Evolutionary conservation across 73 alveolate genomes (phyloP).

Genomic region (Uronychia setigera): DNA sequence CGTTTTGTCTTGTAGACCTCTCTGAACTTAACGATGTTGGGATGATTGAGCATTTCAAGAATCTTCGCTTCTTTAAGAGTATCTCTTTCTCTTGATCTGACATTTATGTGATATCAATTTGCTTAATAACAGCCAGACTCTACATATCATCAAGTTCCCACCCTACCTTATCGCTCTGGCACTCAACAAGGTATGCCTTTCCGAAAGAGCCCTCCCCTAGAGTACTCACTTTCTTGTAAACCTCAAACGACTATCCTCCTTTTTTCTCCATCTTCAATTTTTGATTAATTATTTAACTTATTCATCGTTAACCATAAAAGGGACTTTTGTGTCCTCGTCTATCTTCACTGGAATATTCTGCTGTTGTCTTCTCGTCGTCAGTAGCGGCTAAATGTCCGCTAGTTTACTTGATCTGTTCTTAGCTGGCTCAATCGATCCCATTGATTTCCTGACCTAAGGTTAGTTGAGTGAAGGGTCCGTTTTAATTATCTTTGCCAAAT

Average conservation of each 20-base stretch:
- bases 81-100: slow-evolving; percentile 87
- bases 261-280: neutral
- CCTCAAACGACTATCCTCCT: slow-evolving; percentile 46
- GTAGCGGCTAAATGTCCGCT: neutral
- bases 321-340: neutral
- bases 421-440: neutral
- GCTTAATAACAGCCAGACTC: slow-evolving; percentile 85
- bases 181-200: slow-evolving; percentile 85
- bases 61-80: slow-evolving; percentile 94
- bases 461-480: neutral
- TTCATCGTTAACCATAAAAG: neutral
- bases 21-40: slow-evolving; percentile 80
- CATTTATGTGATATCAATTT: slow-evolving; percentile 89
- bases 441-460: neutral
- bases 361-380: neutral
- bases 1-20: slow-evolving; percentile 89
- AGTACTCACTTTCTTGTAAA: slow-evolving; percentile 76
- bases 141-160: neutral
- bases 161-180: slow-evolving; percentile 15
- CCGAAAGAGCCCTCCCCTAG: slow-evolving; percentile 93
- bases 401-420: neutral
- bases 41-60: slow-evolving; percentile 86
- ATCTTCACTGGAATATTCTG: neutral
- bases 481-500: too few species aligned
- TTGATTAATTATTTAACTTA: neutral